Conservation (phyloP, 495 filamentous ascomycete species). For the Podospora didyma region DNA sequence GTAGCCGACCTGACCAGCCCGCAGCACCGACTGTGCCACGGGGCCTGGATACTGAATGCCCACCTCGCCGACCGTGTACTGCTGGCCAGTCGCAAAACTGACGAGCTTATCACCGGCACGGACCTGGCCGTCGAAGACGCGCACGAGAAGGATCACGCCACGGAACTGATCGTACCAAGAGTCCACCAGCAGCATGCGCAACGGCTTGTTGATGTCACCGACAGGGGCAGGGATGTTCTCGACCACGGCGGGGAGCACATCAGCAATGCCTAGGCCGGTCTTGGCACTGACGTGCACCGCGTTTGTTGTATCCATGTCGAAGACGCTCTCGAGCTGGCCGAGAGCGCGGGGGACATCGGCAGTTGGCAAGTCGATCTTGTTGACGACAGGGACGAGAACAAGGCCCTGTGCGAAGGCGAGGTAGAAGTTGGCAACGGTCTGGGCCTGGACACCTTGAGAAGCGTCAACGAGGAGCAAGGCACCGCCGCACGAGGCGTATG, state of each 20-base stretch:
- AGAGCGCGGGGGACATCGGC: conserved; percentile 82
- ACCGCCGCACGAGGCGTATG: conserved; percentile 92
- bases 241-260: conserved; percentile 77
- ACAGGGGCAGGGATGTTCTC: conserved; percentile 76
- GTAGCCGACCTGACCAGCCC: conserved; percentile 93
- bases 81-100: conserved; percentile 79
- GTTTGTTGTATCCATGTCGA: conserved; percentile 78
- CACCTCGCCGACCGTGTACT: conserved; percentile 92
- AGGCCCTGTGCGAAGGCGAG: conserved; percentile 90
- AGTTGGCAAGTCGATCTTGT: conserved; percentile 89
- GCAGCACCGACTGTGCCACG: conserved; percentile 70
- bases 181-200: conserved; percentile 87
- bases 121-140: conserved; percentile 85
- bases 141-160: conserved; percentile 86
- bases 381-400: conserved; percentile 83
- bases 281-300: conserved; percentile 90
- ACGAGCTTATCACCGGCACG: conserved; percentile 75
- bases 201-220: conserved; percentile 64
- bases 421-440: conserved; percentile 97
- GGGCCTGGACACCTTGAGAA: conserved; percentile 86
- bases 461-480: conserved; percentile 91
- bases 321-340: conserved; percentile 76
- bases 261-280: conserved; percentile 80
- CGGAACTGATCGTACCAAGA: conserved; percentile 97
- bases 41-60: conserved; percentile 94